Evolutionary conservation across 164 flowering plant species (phyloP), one percentile per base, ranked within the genome.

Genomic region (Aristolochia contorta): DNA sequence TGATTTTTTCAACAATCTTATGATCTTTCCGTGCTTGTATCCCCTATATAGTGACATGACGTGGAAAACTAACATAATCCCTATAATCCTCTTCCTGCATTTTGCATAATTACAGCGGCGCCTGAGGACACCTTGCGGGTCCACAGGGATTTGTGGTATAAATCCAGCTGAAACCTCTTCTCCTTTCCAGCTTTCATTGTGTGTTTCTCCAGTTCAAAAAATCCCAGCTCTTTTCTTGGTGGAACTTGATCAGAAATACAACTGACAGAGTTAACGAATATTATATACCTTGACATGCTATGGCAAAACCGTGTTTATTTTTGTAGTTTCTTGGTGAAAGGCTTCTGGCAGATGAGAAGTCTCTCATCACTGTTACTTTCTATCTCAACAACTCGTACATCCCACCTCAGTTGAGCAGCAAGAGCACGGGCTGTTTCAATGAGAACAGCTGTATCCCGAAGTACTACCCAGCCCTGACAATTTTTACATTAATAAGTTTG

Each of bases 311-410:
- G 5, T 9, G 24, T 63, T 66, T 56, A 73, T 72, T 63, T 79
- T 49, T 79, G 63, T 74, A 72, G 94, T 72, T 70, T 81, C 83
- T 82, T 94, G 30, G 79, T 69, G 71, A 88, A 94, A 24, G 96
- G 95, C 71, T 94, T 94, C 74, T 94, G 99, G 76, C 97, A 88
- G 64, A 94, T 58, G 0, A 94, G 89, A 59, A 94, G 91, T 71
- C 71, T 85, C 78, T 94, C 95, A 4, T 88, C 84, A 16, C 78
- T 85, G 74, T 80, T 83, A 27, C 82, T 83, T 67, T 85, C 97
- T 5, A 83, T 75, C 69, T 84, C 95, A 22, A 88, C 76, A 16
- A 94, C 81, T n/a, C 99, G 78, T 9, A 93, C 93, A 51, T 94
- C 99, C 99, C 99, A 94, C 76, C 75, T 94, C 67, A 94, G 69